Base-by-base conservation (phyloP, 2,329 filamentous ascomycete species). In the Cordyceps sp. region DNA sequence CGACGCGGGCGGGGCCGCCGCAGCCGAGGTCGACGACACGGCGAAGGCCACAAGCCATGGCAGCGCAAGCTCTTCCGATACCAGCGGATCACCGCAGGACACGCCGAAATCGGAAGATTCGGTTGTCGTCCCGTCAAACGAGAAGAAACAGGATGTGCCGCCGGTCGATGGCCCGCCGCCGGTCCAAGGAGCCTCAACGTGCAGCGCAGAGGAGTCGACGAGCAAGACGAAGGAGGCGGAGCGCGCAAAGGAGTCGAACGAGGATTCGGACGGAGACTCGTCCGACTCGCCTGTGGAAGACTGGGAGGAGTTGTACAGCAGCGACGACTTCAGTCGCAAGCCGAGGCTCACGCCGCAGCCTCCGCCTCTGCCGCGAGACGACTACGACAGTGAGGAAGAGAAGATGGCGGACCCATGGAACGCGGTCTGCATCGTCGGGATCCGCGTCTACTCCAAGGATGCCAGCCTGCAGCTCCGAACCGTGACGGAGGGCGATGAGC, bases 371-470 rank as follows among this genome's bases (percentile, higher is more conserved):
- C 42, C 45, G 4, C 45, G 45, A 5, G 55, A 58, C 6, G 52
- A 58, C 3, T 65, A 67, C 24, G 62, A 67, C 15, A 63, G 61
- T 0, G 66, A 71, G n/a, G 69, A 72, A 35, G 67, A 74, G 42
- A 66, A 64, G 37, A 54, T 60, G 42, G 49, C 62, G 1, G 62
- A 69, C 17, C 65, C 69, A 2, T 77, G 73, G 72, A 75, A 76
- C 44, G 71, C 72, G 4, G 61, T 76, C 29, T 67, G 62, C 32
- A 65, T 75, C 14, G 62, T 77, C 0, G 71, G 73, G 0, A 53
- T 77, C 32, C 62, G 69, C 5, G 64, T 77, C 6, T 77, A 75
- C 47, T 66, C 65, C 43, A 70, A 67, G 47, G 66, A 75, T 44
- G 58, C 62, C 28, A 50, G 56, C 21, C 52, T 73, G 3, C 60